Evolutionary conservation across 2,329 filamentous ascomycete species (phyloP).

Genomic region (Fusarium sp.): DNA sequence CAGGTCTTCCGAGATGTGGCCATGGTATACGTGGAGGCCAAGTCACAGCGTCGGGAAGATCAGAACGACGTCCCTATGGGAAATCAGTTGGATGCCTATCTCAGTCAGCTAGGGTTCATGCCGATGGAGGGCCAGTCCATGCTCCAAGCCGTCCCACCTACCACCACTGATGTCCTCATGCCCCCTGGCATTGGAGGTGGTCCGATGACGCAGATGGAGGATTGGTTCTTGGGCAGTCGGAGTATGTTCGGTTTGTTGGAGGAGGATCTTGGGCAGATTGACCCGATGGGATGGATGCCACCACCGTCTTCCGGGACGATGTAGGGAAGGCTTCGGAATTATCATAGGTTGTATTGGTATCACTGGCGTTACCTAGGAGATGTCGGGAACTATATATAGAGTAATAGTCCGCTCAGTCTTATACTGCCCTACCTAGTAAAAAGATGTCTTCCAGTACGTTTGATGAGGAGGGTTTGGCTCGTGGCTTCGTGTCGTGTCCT

Average conservation of each 20-base stretch:
- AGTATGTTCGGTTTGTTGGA: neutral
- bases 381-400: neutral
- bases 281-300: neutral
- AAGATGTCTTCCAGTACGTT: neutral
- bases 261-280: neutral
- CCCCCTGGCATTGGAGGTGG: neutral
- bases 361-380: neutral
- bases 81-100: slow-evolving; percentile 72
- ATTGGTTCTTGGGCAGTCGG: neutral
- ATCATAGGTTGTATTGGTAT: neutral
- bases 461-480: neutral
- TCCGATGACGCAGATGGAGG: neutral
- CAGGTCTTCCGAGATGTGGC: slow-evolving; percentile 71
- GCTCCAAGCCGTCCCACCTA: neutral
- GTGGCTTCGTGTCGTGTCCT: neutral
- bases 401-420: neutral
- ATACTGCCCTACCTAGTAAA: neutral
- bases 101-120: slow-evolving; percentile 71
- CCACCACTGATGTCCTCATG: neutral
- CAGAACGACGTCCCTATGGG: slow-evolving; percentile 60
- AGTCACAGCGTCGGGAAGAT: slow-evolving; percentile 59
- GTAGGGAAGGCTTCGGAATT: neutral
- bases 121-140: slow-evolving; percentile 51
- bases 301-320: neutral
- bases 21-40: slow-evolving; percentile 70